Evolutionary conservation across 768 basidiomycete species (phyloP), one percentile per base, ranked within the genome.

Genomic region (Macrolepiota dolichaula): DNA sequence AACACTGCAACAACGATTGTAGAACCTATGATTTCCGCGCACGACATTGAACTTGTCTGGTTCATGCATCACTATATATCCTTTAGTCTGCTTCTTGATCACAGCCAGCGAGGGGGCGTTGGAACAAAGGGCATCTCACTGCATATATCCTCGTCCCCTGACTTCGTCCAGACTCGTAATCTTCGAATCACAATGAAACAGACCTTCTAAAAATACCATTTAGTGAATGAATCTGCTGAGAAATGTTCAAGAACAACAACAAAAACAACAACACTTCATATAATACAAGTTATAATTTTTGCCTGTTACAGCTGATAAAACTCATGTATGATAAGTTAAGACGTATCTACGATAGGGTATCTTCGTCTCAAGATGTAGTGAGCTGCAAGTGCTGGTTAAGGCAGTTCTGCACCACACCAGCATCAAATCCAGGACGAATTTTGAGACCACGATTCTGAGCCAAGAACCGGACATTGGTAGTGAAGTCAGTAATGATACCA

Each of bases 401-500:
- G 69, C 91, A 94, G 25, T 78, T 69, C 60, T 88, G 74, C 9
- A 92, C 86, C 22, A 80, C 74, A 32, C 80, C 76, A 66, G 84
- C 79, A n/a, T 86, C 79, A 65, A 81, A 86, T 51, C 77, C 78
- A 1, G 88, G 83, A 2, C 85, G 81, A 36, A 88, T 80, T 0
- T 72, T 67, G 7, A 81, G 69, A 5, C 84, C 83, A 40, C 77
- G 77, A 62, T 85, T 81, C 62, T 84, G 76, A 7, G 82, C 78
- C 69, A 83, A 79, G 53, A 85, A 74, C 40, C 87, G 82, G 51
- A 91, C 72, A 24, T 80, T 73, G 47, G 76, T 72, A 3, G 91
- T 88, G 69, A 85, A 90, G 68, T 93, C 91, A 4, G 89, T 85
- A 66, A 93, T 92, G 59, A 93, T 82, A 0, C 90, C 91, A 69